Percentiles rank a stretch among this genome's conserved stretches.
Conservation (phyloP, 345 rosid species). For the Nasturtium officinale region DNA sequence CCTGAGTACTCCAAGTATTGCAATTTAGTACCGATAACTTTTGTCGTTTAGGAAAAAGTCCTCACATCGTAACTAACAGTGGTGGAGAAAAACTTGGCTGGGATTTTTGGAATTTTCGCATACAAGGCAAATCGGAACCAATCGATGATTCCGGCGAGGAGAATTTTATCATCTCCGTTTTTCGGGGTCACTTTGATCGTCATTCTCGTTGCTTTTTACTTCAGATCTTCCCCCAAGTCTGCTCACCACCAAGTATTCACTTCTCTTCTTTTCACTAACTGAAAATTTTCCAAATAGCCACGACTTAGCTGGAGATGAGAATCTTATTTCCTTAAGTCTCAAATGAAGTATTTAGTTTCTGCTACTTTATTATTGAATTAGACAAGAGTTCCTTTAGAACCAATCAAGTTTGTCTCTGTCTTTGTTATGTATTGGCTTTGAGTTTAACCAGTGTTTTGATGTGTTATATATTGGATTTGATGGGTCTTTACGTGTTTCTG, state of each 20-base stretch:
- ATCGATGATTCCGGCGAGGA: conserved; percentile 40
- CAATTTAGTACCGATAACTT: not conserved
- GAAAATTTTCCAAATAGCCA: not conserved
- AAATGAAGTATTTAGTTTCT: not conserved
- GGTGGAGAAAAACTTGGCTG: not conserved
- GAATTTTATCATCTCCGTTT: conserved; percentile 44
- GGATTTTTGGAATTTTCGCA: conserved; percentile 1
- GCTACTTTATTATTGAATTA: not conserved
- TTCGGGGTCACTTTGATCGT: conserved; percentile 49
- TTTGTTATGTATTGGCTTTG: conserved; percentile 9
- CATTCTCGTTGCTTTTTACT: conserved; percentile 51
- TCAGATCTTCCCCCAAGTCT: conserved; percentile 48
- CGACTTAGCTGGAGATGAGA: not conserved
- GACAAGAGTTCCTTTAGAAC: not conserved
- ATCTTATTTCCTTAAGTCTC: not conserved
- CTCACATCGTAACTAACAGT: not conserved
- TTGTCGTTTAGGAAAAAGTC: not conserved
- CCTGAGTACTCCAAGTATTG: not conserved
- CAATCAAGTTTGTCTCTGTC: not conserved
- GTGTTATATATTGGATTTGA: conserved; percentile 3
- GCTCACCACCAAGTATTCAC: conserved; percentile 49
- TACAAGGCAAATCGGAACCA: conserved; percentile 25
- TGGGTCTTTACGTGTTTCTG: not conserved
- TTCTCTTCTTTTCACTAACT: conserved; percentile 3
- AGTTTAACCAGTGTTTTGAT: no score